Conservation (phyloP, 768 basidiomycete species). For the Sutorius australiensis region DNA sequence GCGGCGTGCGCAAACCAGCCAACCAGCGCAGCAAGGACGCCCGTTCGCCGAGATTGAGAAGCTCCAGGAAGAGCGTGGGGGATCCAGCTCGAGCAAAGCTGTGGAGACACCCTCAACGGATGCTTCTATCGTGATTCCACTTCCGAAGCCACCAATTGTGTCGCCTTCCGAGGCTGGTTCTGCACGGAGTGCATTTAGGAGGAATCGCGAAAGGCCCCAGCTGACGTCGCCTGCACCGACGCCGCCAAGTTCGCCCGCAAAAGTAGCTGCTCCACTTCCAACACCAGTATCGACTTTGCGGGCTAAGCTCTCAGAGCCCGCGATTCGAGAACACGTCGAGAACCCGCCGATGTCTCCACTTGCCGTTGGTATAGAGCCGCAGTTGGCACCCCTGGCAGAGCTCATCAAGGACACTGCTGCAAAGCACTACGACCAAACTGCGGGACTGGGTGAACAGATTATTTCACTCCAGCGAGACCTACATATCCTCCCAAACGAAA, state of each 20-base stretch:
- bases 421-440: conserved; percentile 35
- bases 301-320: conserved; percentile 20
- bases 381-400: conserved; percentile 28
- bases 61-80: conserved; percentile 11
- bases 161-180: conserved; percentile 11
- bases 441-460: conserved; percentile 31
- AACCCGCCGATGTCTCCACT: conserved; percentile 11
- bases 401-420: conserved; percentile 34
- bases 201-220: neutral
- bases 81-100: neutral
- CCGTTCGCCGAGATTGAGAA: conserved; percentile 26
- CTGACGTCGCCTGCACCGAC: neutral
- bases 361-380: conserved; percentile 10
- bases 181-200: conserved; percentile 24
- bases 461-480: conserved; percentile 33
- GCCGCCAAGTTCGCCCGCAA: conserved; percentile 13
- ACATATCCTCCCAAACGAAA: conserved; percentile 26
- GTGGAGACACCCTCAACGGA: conserved; percentile 20
- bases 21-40: conserved; percentile 6
- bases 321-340: conserved; percentile 17
- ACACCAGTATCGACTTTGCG: conserved; percentile 6
- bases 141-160: conserved; percentile 14
- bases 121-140: conserved; percentile 23
- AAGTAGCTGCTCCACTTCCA: neutral
- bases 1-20: conserved; percentile 21